These are phyloP conservation scores for Metschnikowia peoriensis DNA, from an alignment of 805 yeast species.

Conservation along the genomic window DNA sequence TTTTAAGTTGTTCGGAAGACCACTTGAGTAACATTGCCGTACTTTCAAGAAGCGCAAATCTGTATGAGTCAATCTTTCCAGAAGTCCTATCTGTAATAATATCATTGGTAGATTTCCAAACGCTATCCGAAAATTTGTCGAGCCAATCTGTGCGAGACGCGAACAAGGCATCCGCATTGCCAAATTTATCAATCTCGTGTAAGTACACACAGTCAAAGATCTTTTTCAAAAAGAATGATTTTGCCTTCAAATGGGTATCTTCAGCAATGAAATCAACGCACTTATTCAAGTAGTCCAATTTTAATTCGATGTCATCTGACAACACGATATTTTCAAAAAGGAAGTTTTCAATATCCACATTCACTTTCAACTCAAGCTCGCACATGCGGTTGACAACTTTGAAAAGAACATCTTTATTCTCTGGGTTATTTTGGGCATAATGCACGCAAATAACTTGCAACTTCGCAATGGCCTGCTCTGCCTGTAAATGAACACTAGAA, in stretches of 20 bases:
- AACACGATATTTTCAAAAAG: slow-evolving; percentile 56
- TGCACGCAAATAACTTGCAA: slow-evolving; percentile 46
- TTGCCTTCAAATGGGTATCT: slow-evolving; percentile 48
- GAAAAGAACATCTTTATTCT: slow-evolving; percentile 30
- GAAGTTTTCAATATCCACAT: slow-evolving; percentile 52
- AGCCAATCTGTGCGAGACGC: slow-evolving; percentile 59
- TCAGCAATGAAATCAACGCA: slow-evolving; percentile 50
- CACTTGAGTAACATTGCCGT: slow-evolving; percentile 74
- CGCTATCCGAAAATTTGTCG: slow-evolving; percentile 51
- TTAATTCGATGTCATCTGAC: slow-evolving; percentile 43
- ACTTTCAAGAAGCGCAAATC: slow-evolving; percentile 76
- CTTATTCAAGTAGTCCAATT: slow-evolving; percentile 50
- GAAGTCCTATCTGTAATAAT: slow-evolving; percentile 51
- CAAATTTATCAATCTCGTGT: slow-evolving; percentile 53
- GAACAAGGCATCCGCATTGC: slow-evolving; percentile 48
- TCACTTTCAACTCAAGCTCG: slow-evolving; percentile 45
- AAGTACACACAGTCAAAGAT: slow-evolving; percentile 66
- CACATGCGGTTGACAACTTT: slow-evolving; percentile 36
- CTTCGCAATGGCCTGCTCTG: slow-evolving; percentile 64
- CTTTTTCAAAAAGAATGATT: slow-evolving; percentile 53
- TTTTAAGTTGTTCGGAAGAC: slow-evolving; percentile 58
- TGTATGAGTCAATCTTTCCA: slow-evolving; percentile 68
- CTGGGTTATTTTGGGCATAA: slow-evolving; percentile 25
- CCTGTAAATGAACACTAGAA: slow-evolving; percentile 65
- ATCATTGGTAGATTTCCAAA: slow-evolving; percentile 72